These are phyloP conservation scores for Leccinellum luteum DNA, from an alignment of 768 basidiomycete species.

Conservation along the genomic window DNA sequence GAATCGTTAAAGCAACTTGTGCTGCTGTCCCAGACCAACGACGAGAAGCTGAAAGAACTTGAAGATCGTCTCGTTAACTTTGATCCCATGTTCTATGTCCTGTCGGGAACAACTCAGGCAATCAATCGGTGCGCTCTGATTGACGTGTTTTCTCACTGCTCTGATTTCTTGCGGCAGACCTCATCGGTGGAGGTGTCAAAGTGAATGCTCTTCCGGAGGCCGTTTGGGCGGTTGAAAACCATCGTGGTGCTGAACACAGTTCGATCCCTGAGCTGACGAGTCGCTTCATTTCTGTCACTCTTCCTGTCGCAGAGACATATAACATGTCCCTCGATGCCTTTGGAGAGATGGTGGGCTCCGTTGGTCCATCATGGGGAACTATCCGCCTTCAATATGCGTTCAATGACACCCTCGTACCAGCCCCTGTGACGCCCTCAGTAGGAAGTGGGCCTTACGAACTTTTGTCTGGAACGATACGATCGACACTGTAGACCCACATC, in stretches of 20 bases:
- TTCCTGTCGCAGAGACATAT: slow-evolving; percentile 28
- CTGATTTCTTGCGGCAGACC: slow-evolving; percentile 34
- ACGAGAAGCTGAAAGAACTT: slow-evolving; percentile 19
- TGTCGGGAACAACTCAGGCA: slow-evolving; percentile 28
- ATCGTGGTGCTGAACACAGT: slow-evolving; percentile 35
- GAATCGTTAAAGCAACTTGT: slow-evolving; percentile 17
- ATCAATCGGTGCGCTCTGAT: slow-evolving; percentile 20
- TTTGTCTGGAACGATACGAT: slow-evolving; percentile 43
- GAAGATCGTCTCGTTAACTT: slow-evolving; percentile 18
- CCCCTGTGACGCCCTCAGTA: slow-evolving; percentile 41
- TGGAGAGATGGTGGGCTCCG: slow-evolving; percentile 29
- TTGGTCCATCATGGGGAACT: slow-evolving; percentile 32
- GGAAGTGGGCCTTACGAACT: slow-evolving; percentile 38
- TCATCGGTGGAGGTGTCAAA: slow-evolving; percentile 43
- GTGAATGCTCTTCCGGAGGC: slow-evolving; percentile 47
- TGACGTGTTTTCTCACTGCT: slow-evolving; percentile 8
- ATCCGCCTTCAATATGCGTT: slow-evolving; percentile 39
- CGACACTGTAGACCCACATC: slow-evolving; percentile 35
- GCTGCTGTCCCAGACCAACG: slow-evolving; percentile 19
- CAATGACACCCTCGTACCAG: slow-evolving; percentile 34
- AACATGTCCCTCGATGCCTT: slow-evolving; percentile 44
- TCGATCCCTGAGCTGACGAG: slow-evolving; percentile 13
- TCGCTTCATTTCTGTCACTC: slow-evolving; percentile 8
- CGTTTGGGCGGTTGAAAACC: slow-evolving; percentile 35
- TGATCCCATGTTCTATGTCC: slow-evolving; percentile 17